phyloP scores from a whole-genome alignment of 2,329 filamentous ascomycete species.

The Aspergillus carbonarius region DNA sequence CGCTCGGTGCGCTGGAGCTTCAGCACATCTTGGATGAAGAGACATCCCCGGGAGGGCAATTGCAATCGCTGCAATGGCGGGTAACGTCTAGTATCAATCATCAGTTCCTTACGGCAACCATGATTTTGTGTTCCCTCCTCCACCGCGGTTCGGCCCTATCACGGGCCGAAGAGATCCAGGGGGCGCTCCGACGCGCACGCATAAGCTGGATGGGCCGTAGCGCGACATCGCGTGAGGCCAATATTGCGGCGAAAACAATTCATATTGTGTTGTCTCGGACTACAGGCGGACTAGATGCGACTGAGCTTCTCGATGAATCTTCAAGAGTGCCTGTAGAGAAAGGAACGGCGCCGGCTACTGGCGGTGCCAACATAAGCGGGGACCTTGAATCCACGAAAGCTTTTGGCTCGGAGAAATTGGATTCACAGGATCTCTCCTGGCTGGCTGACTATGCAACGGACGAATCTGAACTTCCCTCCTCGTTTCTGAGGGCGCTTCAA shows the following conservation, averaged over 20 bases:
- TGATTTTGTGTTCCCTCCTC: constrained; percentile 51
- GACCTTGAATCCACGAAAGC: too few species aligned
- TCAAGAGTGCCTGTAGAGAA: too few species aligned
- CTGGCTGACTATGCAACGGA: too few species aligned
- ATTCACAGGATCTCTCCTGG: too few species aligned
- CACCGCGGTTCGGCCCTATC: constrained; percentile 7
- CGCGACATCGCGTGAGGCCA: constrained; percentile 18
- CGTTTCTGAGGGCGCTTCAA: too few species aligned
- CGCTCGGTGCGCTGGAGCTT: constrained; percentile 47
- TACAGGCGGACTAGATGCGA: too few species aligned
- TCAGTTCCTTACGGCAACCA: constrained; percentile 60
- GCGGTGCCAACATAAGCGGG: too few species aligned
- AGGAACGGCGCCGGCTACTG: too few species aligned
- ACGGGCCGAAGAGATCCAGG: constrained; percentile 16
- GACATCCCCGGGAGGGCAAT: constrained; percentile 52
- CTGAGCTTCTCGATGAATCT: too few species aligned
- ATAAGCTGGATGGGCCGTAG: constrained; percentile 21
- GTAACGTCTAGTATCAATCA: constrained; percentile 57
- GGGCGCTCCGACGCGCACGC: constrained; percentile 11
- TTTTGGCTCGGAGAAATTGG: too few species aligned
- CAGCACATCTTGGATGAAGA: constrained; percentile 52
- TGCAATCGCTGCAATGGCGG: constrained; percentile 57
- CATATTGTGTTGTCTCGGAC: not conserved
- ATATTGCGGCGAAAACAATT: constrained; percentile 8
- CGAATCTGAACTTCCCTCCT: too few species aligned